A percentile compares a stretch with the other conserved stretches of the same genome.
Evolutionary conservation across 2,329 filamentous ascomycete species (phyloP).

Genomic region (Fusarium tjaetaba): DNA sequence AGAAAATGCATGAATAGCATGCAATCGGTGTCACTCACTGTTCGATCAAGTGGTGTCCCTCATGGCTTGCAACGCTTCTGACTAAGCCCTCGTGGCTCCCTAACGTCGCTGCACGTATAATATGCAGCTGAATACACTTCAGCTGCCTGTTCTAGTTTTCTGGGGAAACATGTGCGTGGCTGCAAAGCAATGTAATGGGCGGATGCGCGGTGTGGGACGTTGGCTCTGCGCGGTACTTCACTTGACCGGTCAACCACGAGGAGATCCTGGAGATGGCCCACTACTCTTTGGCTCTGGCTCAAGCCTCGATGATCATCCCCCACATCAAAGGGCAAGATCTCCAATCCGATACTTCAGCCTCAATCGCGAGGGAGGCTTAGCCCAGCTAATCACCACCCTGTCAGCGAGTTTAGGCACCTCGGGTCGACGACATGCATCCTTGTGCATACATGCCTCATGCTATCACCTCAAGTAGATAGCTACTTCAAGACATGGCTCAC

Average conservation of each 20-base stretch:
- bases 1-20: neutral
- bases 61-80: conserved; percentile 11
- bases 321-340: conserved; percentile 32
- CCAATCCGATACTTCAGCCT: conserved; percentile 40
- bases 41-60: neutral
- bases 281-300: conserved; percentile 19
- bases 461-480: conserved; percentile 3
- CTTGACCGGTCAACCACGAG: conserved; percentile 33
- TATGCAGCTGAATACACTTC: conserved; percentile 32
- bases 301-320: conserved; percentile 38
- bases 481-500: conserved; percentile 17
- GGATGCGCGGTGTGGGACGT: conserved; percentile 39
- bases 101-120: conserved; percentile 39
- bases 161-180: conserved; percentile 38
- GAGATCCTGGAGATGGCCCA: conserved; percentile 36
- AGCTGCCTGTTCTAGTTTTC: conserved; percentile 42
- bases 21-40: neutral
- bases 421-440: conserved; percentile 12
- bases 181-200: conserved; percentile 31
- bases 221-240: conserved; percentile 24
- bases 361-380: conserved; percentile 9
- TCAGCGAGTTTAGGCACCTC: conserved; percentile 7
- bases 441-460: conserved; percentile 12
- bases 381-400: conserved; percentile 2
- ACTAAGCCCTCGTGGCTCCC: conserved; percentile 21